These are phyloP conservation scores for Mallotus nudiflorus DNA, from an alignment of 345 rosid species.

Conservation along the genomic window DNA sequence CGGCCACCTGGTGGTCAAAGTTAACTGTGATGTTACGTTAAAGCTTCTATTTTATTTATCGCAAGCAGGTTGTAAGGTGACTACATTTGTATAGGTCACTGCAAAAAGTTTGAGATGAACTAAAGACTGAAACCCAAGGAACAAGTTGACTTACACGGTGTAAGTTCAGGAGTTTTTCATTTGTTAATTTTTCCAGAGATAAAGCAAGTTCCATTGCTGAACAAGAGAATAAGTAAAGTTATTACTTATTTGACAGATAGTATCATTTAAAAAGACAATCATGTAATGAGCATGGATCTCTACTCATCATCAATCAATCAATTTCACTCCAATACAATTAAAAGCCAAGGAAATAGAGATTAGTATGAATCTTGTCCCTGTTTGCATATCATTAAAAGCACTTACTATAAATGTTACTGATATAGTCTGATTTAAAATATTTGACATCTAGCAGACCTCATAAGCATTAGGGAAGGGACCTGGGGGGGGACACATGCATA, in stretches of 20 bases:
- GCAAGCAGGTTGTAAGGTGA: background rate
- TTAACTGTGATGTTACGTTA: background rate
- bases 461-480: too few species aligned
- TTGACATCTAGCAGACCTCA: too few species aligned
- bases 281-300: background rate
- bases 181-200: constrained; percentile 31
- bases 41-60: background rate
- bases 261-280: background rate
- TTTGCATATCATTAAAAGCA: too few species aligned
- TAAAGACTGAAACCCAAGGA: background rate
- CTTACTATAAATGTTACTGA: too few species aligned
- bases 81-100: background rate
- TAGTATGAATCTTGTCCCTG: too few species aligned
- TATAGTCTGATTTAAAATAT: too few species aligned
- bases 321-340: too few species aligned
- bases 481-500: too few species aligned
- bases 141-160: constrained; percentile 17
- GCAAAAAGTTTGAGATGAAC: background rate
- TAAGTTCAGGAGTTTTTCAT: constrained; percentile 33
- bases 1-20: constrained; percentile 23
- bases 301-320: too few species aligned
- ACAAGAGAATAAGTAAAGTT: background rate
- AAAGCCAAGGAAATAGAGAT: too few species aligned
- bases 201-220: constrained; percentile 38
- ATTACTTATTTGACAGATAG: background rate